A percentile compares a stretch with the other conserved stretches of the same genome.
Evolutionary conservation across 192 early-diverging fungal species (phyloP).

Genomic region (Umbelopsis vinacea): DNA sequence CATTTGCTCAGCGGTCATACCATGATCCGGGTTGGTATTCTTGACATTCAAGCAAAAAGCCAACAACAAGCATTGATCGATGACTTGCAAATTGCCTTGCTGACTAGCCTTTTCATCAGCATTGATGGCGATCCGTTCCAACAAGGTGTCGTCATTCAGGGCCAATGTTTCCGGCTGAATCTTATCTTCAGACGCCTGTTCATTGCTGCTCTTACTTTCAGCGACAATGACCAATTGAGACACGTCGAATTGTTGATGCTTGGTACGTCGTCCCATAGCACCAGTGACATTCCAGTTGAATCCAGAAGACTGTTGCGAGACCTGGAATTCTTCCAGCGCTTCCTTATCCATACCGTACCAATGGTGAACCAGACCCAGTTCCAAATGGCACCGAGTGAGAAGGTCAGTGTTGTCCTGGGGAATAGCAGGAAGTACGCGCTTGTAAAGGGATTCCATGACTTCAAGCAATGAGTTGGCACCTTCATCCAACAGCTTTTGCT

Average conservation of each 20-base stretch:
- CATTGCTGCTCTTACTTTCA: slow-evolving; percentile 58
- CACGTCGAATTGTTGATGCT: slow-evolving; percentile 89
- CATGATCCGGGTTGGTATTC: slow-evolving; percentile 92
- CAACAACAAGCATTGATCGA: slow-evolving; percentile 91
- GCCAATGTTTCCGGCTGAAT: slow-evolving; percentile 72
- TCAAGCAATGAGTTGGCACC: slow-evolving; percentile 60
- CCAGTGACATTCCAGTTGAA: slow-evolving; percentile 90
- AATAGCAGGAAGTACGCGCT: slow-evolving; percentile 26
- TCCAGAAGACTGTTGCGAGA: slow-evolving; percentile 79
- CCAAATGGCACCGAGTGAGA: slow-evolving; percentile 71
- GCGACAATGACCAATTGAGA: slow-evolving; percentile 93
- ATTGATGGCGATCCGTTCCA: slow-evolving; percentile 78
- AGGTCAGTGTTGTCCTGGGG: slow-evolving; percentile 42
- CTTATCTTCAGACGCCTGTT: slow-evolving; percentile 30
- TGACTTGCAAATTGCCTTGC: slow-evolving; percentile 70
- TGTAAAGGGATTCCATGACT: slow-evolving; percentile 36
- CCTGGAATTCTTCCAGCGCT: slow-evolving; percentile 60
- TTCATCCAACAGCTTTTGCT: slow-evolving; percentile 74
- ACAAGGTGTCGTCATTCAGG: slow-evolving; percentile 90
- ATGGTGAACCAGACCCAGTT: slow-evolving; percentile 79
- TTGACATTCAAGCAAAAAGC: slow-evolving; percentile 92
- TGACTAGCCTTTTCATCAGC: slow-evolving; percentile 51
- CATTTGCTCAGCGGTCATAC: slow-evolving; percentile 96
- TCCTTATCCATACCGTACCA: slow-evolving; percentile 78
- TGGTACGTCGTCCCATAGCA: slow-evolving; percentile 87